Evolutionary conservation across 2,329 filamentous ascomycete species (phyloP), one percentile per base, ranked within the genome.

Genomic region (Knufia fluminis): DNA sequence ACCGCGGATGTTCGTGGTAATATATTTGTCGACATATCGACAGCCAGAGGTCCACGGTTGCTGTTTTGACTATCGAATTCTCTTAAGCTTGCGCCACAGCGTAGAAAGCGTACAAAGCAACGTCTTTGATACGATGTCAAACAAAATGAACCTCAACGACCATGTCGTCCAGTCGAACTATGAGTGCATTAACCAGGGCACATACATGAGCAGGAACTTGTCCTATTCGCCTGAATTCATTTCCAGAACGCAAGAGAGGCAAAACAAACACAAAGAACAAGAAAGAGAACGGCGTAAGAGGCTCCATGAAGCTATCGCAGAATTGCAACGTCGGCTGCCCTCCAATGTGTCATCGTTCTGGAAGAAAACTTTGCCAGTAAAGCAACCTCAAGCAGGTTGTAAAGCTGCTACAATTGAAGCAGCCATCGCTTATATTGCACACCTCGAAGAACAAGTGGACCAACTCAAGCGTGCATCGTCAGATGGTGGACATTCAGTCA

Each of bases 351-450:
- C 31, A 32, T 32, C 31, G 31, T 32, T 32, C 31, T 8, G 31
- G 31, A 32, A 32, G n/a, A 32, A 32, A 8, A 8, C 31, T n/a
- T n/a, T 32, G 31, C n/a, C 31, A 32, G 31, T 8, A n/a, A 32
- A 32, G 31, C 31, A 32, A 32, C 31, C 31, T 32, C 35, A n/a
- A 38, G 6, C 6, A 4, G 14, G 35, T 12, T 38, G 35, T 38
- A n/a, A 38, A 38, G 35, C 35, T 38, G 35, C 35, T n/a, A 38
- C 35, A 20, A n/a, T 38, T 16, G 35, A 38, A n/a, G 35, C 35
- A 7, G 35, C 35, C 19, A 38, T 38, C 35, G 19, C 19, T n/a
- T 38, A 38, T 38, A 38, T 38, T 16, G 6, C 35, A 16, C 35
- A 38, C 6, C 35, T 38, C 6, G 19, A 38, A 38, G 35, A 38